Conservation (phyloP, 2,329 filamentous ascomycete genomes). For the Claviceps arundinis region DNA sequence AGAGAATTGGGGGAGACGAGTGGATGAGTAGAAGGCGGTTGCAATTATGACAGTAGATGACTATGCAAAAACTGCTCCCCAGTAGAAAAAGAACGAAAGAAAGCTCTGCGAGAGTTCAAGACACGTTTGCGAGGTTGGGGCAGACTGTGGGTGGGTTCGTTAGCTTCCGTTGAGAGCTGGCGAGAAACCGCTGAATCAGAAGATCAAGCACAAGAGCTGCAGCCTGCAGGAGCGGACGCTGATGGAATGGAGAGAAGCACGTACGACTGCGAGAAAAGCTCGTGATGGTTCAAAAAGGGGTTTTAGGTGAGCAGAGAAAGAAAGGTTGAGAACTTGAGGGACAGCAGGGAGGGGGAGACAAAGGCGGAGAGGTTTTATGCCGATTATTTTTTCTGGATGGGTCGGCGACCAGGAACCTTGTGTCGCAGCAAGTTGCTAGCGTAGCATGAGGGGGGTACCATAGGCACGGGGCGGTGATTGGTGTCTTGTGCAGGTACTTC, state of each 20-base stretch:
- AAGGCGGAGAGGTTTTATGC: slow-evolving; percentile 7
- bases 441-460: background rate
- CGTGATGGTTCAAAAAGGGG: background rate
- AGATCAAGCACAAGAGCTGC: background rate
- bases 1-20: slow-evolving; percentile 3
- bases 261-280: background rate
- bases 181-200: no score
- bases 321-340: background rate
- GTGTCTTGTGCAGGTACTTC: background rate
- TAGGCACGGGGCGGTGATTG: no score
- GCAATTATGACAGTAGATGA: background rate
- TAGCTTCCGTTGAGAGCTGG: background rate
- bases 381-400: slow-evolving; percentile 1
- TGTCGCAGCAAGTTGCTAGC: background rate
- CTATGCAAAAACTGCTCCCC: background rate
- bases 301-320: background rate
- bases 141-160: background rate
- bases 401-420: background rate
- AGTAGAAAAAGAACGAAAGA: background rate
- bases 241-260: background rate
- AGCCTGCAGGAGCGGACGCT: background rate
- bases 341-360: slow-evolving; percentile 5
- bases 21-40: background rate
- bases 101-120: slow-evolving; percentile 1
- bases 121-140: background rate